Evolutionary conservation across 2,329 filamentous ascomycete genomes (phyloP).

Genomic region (Trichoderma sp.): DNA sequence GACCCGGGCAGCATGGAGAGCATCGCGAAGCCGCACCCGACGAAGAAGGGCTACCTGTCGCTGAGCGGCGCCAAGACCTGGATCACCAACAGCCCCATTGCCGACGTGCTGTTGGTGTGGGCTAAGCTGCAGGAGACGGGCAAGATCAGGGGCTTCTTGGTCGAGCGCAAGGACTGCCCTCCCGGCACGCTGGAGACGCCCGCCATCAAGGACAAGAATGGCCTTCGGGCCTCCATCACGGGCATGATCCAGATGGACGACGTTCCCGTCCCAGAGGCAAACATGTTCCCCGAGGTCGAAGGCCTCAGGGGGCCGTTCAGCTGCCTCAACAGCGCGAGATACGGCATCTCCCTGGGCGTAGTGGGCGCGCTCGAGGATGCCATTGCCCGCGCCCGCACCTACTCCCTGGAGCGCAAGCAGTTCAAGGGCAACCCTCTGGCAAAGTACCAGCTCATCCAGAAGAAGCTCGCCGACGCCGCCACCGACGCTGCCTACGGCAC

Average conservation of each 20-base stretch:
- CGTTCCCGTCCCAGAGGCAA: conserved; percentile 82
- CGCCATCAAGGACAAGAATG: conserved; percentile 91
- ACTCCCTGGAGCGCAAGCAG: conserved; percentile 90
- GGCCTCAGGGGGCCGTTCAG: conserved; percentile 87
- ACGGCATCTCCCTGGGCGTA: conserved; percentile 90
- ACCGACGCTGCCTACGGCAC: conserved; percentile 91
- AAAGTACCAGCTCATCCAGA: conserved; percentile 95
- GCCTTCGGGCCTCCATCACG: conserved; percentile 87
- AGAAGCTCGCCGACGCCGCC: conserved; percentile 90
- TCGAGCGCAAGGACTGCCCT: conserved; percentile 83
- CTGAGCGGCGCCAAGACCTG: conserved; percentile 86
- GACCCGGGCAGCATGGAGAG: conserved; percentile 93
- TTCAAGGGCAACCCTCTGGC: conserved; percentile 95
- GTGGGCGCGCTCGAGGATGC: conserved; percentile 95
- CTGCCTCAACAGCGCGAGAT: conserved; percentile 89
- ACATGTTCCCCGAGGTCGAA: conserved; percentile 92
- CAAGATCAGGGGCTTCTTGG: conserved; percentile 90
- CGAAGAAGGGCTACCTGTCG: conserved; percentile 77
- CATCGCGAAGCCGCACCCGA: conserved; percentile 78
- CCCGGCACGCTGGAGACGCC: conserved; percentile 89
- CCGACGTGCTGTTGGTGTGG: conserved; percentile 85
- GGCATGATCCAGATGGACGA: conserved; percentile 97
- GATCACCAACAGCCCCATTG: conserved; percentile 93
- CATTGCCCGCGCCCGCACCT: conserved; percentile 75
- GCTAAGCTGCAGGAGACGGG: conserved; percentile 88